phyloP scores from a whole-genome alignment of 2,329 filamentous ascomycete species.

The Monosporascus ibericus region DNA sequence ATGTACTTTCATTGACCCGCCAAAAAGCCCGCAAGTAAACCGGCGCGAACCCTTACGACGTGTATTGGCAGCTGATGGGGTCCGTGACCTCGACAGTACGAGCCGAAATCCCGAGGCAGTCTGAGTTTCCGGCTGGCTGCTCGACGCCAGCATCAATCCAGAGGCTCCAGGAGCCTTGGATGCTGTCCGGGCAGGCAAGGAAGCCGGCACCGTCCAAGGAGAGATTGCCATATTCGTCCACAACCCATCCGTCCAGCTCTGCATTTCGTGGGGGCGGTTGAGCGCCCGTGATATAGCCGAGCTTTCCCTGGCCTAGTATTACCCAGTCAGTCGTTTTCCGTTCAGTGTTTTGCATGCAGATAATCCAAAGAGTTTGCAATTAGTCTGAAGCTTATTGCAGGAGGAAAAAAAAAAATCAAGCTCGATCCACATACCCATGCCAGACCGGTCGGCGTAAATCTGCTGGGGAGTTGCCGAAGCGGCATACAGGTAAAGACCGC shows the following conservation, averaged over 20 bases:
- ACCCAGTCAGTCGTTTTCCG: background rate
- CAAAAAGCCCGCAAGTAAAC: too few species aligned
- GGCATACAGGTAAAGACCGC: constrained; percentile 43
- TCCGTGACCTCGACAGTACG: constrained; percentile 21
- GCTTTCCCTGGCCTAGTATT: constrained; percentile 40
- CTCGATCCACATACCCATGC: constrained; percentile 42
- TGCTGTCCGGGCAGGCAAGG: constrained; percentile 46
- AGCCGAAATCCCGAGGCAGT: constrained; percentile 30
- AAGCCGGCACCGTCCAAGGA: constrained; percentile 38
- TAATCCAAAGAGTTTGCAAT: background rate
- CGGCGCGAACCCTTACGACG: background rate
- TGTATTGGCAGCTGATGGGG: constrained; percentile 33
- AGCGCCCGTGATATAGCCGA: constrained; percentile 46
- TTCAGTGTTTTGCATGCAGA: background rate
- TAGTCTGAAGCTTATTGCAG: too few species aligned
- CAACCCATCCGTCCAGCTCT: constrained; percentile 41
- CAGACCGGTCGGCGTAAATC: constrained; percentile 48
- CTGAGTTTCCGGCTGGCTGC: constrained; percentile 30
- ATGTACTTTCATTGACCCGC: too few species aligned
- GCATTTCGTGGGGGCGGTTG: constrained; percentile 31
- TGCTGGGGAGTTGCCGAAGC: constrained; percentile 37
- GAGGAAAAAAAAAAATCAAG: too few species aligned
- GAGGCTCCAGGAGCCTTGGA: constrained; percentile 34
- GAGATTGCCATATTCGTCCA: constrained; percentile 38
- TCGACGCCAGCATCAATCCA: constrained; percentile 22